Evolutionary conservation across 2,329 filamentous ascomycete genomes (phyloP).

Genomic region (Aaosphaeria pasadenensis): DNA sequence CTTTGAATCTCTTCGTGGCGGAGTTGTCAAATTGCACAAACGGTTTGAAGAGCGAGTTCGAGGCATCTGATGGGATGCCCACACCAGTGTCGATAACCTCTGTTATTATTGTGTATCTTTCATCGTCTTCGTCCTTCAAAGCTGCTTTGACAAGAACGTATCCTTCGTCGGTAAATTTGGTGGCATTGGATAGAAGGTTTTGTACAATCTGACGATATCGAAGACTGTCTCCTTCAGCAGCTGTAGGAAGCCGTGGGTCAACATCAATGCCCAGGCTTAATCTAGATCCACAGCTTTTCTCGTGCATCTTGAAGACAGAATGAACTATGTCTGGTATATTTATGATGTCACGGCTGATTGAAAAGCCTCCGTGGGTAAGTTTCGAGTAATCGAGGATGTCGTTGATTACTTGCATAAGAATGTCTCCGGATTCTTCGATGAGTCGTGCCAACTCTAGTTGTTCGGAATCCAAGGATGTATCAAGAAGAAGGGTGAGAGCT

Average conservation of each 20-base stretch:
- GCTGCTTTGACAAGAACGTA: conserved; percentile 47
- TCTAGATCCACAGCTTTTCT: conserved; percentile 45
- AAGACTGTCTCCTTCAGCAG: conserved; percentile 56
- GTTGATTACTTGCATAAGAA: conserved; percentile 61
- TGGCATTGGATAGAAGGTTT: conserved; percentile 60
- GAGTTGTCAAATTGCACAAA: conserved; percentile 57
- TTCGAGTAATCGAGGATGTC: conserved; percentile 68
- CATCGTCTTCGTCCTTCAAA: conserved; percentile 41
- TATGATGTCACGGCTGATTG: conserved; percentile 53
- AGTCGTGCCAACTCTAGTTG: conserved; percentile 58
- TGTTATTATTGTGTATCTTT: conserved; percentile 48
- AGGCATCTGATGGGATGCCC: conserved; percentile 47
- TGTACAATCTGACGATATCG: conserved; percentile 62
- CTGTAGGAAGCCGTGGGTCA: conserved; percentile 47
- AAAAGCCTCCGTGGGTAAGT: conserved; percentile 58
- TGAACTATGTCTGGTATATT: conserved; percentile 46
- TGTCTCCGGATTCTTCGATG: conserved; percentile 58
- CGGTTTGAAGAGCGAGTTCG: conserved; percentile 52
- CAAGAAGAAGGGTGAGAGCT: conserved; percentile 56
- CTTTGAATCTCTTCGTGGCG: conserved; percentile 53
- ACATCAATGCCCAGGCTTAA: conserved; percentile 47
- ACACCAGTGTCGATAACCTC: conserved; percentile 56
- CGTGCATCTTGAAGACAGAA: conserved; percentile 51
- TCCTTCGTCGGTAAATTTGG: conserved; percentile 60
- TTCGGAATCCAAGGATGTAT: conserved; percentile 51